Percentiles rank a stretch among this genome's conserved stretches.
Conservation (phyloP, 2,329 filamentous ascomycete species). For the Calonectria crousiana region DNA sequence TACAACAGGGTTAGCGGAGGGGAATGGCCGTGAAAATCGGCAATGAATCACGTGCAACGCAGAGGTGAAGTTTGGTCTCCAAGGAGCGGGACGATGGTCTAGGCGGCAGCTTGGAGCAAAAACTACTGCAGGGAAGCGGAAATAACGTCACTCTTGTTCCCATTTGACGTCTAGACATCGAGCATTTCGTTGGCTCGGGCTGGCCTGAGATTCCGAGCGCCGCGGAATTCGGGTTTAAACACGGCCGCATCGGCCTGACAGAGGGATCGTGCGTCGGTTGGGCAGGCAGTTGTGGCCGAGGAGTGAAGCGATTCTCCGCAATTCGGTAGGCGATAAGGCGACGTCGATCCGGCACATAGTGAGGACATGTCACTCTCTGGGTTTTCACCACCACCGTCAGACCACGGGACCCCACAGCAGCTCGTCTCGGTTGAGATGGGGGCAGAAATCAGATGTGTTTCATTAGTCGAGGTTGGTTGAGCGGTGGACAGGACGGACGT, state of each 20-base stretch:
- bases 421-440: background rate
- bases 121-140: background rate
- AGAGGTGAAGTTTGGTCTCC: background rate
- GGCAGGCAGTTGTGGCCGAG: slow-evolving; percentile 7
- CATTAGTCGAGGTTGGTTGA: background rate
- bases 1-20: background rate
- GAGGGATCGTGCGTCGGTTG: background rate
- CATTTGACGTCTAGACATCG: background rate
- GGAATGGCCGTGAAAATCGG: background rate
- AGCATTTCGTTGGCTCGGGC: background rate
- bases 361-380: background rate
- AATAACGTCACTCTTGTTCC: slow-evolving; percentile 2
- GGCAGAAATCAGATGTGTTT: background rate
- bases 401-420: background rate
- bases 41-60: background rate
- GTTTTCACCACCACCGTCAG: background rate
- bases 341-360: background rate
- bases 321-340: background rate
- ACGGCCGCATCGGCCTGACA: slow-evolving; percentile 8
- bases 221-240: background rate
- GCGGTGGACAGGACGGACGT: background rate
- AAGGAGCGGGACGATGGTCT: background rate
- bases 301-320: slow-evolving; percentile 4
- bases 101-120: background rate
- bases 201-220: background rate